A percentile compares a stretch with the other conserved stretches of the same genome.
phyloP scores from a whole-genome alignment of 345 rosid genomes.

The Carallia brachiata region DNA sequence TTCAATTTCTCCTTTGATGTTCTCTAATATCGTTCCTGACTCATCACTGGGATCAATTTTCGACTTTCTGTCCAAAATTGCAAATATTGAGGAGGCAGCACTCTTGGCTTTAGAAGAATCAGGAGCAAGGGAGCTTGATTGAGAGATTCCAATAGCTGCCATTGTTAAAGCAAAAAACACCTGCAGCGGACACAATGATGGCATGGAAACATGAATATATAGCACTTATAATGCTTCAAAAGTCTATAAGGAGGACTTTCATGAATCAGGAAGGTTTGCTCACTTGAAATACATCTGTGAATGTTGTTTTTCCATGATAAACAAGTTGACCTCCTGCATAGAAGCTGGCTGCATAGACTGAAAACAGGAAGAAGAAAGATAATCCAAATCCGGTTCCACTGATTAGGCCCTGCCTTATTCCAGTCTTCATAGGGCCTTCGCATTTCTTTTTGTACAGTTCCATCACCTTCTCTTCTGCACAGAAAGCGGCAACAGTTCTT shows the following conservation, averaged over 20 bases:
- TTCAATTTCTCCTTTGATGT: slow-evolving; percentile 70
- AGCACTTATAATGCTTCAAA: not conserved
- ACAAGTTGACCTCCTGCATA: slow-evolving; percentile 75
- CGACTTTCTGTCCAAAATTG: slow-evolving; percentile 59
- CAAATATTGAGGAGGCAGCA: slow-evolving; percentile 67
- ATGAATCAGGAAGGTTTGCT: not conserved
- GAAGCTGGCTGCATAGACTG: slow-evolving; percentile 61
- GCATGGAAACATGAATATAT: not conserved
- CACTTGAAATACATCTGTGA: slow-evolving; percentile 66
- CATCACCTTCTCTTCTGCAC: slow-evolving; percentile 85
- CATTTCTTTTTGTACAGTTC: slow-evolving; percentile 66
- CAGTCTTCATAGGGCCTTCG: slow-evolving; percentile 68
- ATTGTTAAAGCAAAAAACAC: slow-evolving; percentile 71
- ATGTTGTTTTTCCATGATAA: slow-evolving; percentile 42
- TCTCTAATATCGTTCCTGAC: slow-evolving; percentile 51
- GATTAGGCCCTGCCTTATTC: slow-evolving; percentile 66
- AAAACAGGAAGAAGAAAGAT: slow-evolving; percentile 60
- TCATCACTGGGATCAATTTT: slow-evolving; percentile 67
- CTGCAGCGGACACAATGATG: slow-evolving; percentile 23
- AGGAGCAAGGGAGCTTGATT: slow-evolving; percentile 58
- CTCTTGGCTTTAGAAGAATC: slow-evolving; percentile 46
- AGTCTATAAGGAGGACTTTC: not conserved
- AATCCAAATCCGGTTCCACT: slow-evolving; percentile 74
- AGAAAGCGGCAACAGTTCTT: slow-evolving; percentile 84
- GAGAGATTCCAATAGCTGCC: slow-evolving; percentile 68